phyloP scores from a whole-genome alignment of 2,329 filamentous ascomycete genomes.

The Dryadomyces sulphureus region DNA sequence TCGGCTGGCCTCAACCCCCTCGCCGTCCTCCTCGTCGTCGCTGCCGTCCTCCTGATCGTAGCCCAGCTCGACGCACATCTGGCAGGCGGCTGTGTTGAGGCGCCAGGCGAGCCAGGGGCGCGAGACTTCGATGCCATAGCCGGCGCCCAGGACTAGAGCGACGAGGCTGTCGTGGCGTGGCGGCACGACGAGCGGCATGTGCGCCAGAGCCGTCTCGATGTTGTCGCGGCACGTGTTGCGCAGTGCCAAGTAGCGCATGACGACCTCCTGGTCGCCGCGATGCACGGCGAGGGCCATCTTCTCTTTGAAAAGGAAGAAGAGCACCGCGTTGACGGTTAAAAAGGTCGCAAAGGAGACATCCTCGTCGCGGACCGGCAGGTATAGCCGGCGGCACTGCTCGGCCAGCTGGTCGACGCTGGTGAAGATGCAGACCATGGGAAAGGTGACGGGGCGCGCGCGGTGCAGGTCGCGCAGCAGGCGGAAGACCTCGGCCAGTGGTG shows the following conservation, averaged over 20 bases:
- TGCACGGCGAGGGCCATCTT: slow-evolving; percentile 18
- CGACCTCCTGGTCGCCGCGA: slow-evolving; percentile 13
- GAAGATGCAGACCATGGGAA: slow-evolving; percentile 3
- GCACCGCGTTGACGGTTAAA: slow-evolving; percentile 21
- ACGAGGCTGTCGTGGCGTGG: slow-evolving; percentile 38
- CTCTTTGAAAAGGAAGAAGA: slow-evolving; percentile 36
- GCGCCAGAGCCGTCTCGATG: slow-evolving; percentile 6
- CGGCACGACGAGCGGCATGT: slow-evolving; percentile 40
- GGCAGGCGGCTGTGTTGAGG: slow-evolving; percentile 40
- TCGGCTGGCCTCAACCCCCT: not conserved
- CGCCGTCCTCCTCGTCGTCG: not conserved
- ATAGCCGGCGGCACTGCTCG: not conserved
- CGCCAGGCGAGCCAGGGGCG: slow-evolving; percentile 48
- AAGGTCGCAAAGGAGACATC: not conserved
- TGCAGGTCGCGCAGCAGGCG: slow-evolving; percentile 1
- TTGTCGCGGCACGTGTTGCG: slow-evolving; percentile 13
- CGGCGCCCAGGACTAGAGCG: slow-evolving; percentile 39
- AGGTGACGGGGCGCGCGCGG: not conserved
- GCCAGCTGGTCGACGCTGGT: not conserved
- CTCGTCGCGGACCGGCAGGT: not conserved
- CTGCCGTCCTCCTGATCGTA: slow-evolving; percentile 26
- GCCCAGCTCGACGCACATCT: slow-evolving; percentile 46
- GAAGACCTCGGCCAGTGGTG: not conserved
- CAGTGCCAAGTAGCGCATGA: slow-evolving; percentile 21
- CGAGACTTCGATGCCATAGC: slow-evolving; percentile 47